phyloP scores from a whole-genome alignment of 176 grass and related monocot species.

The Paspalum notatum region DNA sequence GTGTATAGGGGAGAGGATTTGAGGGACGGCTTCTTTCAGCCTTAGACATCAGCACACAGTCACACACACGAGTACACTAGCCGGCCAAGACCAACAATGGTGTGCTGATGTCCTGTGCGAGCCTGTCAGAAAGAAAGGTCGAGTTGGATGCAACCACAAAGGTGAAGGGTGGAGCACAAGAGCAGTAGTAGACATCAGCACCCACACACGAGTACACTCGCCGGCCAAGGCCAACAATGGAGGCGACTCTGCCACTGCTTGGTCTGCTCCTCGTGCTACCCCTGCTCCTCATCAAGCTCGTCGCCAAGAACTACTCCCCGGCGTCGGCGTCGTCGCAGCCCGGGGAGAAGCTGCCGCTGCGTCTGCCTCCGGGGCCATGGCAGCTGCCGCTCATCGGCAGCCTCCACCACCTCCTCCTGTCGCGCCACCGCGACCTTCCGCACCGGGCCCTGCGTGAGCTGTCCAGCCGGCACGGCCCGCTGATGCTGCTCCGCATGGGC shows the following conservation, averaged over 20 bases:
- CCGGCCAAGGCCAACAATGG: not conserved
- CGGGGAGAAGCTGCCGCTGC: not conserved
- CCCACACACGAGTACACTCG: not conserved
- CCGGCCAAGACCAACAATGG: too few species aligned
- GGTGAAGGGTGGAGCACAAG: too few species aligned
- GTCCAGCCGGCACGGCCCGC: slow-evolving; percentile 3
- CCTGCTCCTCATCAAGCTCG: not conserved
- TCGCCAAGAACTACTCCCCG: not conserved
- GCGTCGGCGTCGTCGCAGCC: not conserved
- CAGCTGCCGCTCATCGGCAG: slow-evolving; percentile 45
- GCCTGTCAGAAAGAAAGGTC: too few species aligned
- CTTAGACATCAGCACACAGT: too few species aligned
- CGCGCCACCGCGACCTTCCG: not conserved
- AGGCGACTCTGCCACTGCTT: not conserved
- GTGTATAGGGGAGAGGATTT: too few species aligned
- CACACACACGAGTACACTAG: too few species aligned
- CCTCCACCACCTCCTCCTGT: slow-evolving; percentile 43
- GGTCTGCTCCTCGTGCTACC: not conserved
- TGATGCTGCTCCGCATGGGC: slow-evolving; percentile 50
- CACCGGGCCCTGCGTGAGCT: slow-evolving; percentile 23
- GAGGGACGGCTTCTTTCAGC: too few species aligned
- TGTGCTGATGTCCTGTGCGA: too few species aligned
- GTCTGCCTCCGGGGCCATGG: slow-evolving; percentile 27
- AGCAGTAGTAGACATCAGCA: too few species aligned
- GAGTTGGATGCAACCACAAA: too few species aligned